These are phyloP conservation scores for Pleurotus djamor DNA, from an alignment of 768 basidiomycete species.

Conservation along the genomic window DNA sequence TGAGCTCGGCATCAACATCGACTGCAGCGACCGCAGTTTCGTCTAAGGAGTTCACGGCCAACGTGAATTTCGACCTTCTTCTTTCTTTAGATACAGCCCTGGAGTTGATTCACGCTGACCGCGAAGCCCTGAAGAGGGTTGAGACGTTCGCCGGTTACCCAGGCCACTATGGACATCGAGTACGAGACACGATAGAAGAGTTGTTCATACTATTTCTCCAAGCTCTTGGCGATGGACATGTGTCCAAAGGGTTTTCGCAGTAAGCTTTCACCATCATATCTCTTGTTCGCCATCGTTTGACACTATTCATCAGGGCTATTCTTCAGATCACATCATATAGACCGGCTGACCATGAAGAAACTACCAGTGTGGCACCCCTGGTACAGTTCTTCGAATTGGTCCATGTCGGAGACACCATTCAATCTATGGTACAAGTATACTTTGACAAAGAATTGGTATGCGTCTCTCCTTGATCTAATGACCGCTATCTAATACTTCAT, in stretches of 20 bases:
- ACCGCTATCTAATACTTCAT: neutral
- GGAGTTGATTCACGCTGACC: conserved; percentile 89
- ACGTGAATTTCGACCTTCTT: conserved; percentile 70
- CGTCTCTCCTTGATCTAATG: neutral
- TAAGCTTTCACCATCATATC: conserved; percentile 32
- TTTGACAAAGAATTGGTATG: conserved; percentile 94
- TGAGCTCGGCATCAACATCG: conserved; percentile 5
- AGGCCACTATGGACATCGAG: conserved; percentile 81
- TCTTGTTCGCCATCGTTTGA: conserved; percentile 12
- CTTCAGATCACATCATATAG: conserved; percentile 89
- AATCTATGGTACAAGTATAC: conserved; percentile 97
- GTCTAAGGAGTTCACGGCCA: neutral
- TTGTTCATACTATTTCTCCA: conserved; percentile 84
- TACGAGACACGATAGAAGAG: conserved; percentile 93
- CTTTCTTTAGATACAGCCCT: conserved; percentile 91
- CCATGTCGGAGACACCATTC: conserved; percentile 95
- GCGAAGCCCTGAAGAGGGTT: conserved; percentile 88
- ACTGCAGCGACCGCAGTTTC: conserved; percentile 13
- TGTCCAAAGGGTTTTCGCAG: conserved; percentile 77
- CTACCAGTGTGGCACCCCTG: conserved; percentile 85
- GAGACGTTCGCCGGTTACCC: conserved; percentile 91
- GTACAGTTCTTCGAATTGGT: conserved; percentile 98
- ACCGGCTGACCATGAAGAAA: conserved; percentile 82
- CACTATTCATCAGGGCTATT: conserved; percentile 67
- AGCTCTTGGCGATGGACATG: conserved; percentile 74